Percentiles rank a stretch among this genome's conserved stretches.
Evolutionary conservation across 192 early-diverging fungal species (phyloP).

Genomic region (Jimgerdemannia flammicorona): DNA sequence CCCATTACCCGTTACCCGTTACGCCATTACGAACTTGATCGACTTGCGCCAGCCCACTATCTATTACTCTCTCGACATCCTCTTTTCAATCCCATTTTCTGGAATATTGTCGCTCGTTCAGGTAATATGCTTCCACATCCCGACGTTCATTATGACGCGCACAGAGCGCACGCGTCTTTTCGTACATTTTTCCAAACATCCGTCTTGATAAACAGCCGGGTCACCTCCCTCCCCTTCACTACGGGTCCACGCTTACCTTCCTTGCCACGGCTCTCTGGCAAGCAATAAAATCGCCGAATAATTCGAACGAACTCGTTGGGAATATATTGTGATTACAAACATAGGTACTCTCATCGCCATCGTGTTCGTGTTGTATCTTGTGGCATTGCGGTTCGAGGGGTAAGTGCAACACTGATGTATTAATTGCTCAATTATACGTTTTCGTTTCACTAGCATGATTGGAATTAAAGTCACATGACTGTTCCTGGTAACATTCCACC

Average conservation of each 20-base stretch:
- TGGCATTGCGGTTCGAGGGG: slow-evolving; percentile 80
- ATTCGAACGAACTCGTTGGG: not conserved
- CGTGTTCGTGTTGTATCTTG: slow-evolving; percentile 70
- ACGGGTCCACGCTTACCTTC: slow-evolving; percentile 85
- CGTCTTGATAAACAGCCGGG: slow-evolving; percentile 69
- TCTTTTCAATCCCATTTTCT: slow-evolving; percentile 87
- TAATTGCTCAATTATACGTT: no score
- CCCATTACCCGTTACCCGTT: no score
- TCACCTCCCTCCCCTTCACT: slow-evolving; percentile 90
- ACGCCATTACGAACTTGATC: slow-evolving; percentile 26
- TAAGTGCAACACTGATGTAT: slow-evolving; percentile 35
- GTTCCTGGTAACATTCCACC: no score
- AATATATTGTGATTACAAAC: not conserved
- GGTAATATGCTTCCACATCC: slow-evolving; percentile 34
- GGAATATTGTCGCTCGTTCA: slow-evolving; percentile 85
- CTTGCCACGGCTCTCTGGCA: slow-evolving; percentile 81
- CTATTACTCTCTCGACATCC: slow-evolving; percentile 63
- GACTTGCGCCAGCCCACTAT: slow-evolving; percentile 64
- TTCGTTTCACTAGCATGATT: no score
- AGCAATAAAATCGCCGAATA: slow-evolving; percentile 7
- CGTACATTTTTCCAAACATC: no score
- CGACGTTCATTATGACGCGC: no score
- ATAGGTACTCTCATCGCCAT: slow-evolving; percentile 60
- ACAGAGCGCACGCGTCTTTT: no score
- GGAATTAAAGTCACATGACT: no score